Base-by-base conservation (phyloP, 768 basidiomycete species). In the Termitomyces sp. region DNA sequence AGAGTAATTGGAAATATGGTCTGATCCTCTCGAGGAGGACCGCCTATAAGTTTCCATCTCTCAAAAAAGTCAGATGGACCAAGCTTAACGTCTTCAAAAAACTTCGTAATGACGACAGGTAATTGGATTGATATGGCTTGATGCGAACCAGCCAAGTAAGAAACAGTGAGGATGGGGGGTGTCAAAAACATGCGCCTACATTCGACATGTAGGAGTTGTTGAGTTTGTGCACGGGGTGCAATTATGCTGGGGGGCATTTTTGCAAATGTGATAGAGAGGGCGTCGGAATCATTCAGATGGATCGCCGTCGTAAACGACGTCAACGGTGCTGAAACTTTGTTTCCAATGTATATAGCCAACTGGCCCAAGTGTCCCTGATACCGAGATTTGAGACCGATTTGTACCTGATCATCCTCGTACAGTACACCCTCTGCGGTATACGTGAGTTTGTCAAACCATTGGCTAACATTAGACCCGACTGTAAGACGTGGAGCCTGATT, bases 21-120 rank as follows among this genome's bases (percentile, higher is more conserved):
- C 69, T 99, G 97, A 27, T 90, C 84, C 74, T 99, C 97, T 50
- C 95, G 83, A 29, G 97, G 97, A 13, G 93, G 79, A 1, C 97
- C 97, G 7, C 97, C 97, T 52, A 98, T 98, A 64, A 97, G 74
- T 71, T 94, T 95, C 97, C 97, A 99, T 52, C 97, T 79, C 71
- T 98, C 95, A 72, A 98, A 99, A 80, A 98, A 99, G 63, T 97
- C 92, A 0, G 82, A 74, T 59, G 82, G 78, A 12, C 83, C 85
- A 34, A 99, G 82, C 65, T 86, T 88, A 62, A 98, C 95, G 26
- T 92, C 90, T 67, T 97, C 96, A 56, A 98, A 81, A 72, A 99
- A 99, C 71, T 96, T 94, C 41, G 88, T 88, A 56, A 97, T 65
- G 44, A 91, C 82, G 62, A 99, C 84, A 12, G 97, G 97, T 26